These are phyloP conservation scores for Sicyos edulis DNA, from an alignment of 306 rosid species.

Conservation along the genomic window DNA sequence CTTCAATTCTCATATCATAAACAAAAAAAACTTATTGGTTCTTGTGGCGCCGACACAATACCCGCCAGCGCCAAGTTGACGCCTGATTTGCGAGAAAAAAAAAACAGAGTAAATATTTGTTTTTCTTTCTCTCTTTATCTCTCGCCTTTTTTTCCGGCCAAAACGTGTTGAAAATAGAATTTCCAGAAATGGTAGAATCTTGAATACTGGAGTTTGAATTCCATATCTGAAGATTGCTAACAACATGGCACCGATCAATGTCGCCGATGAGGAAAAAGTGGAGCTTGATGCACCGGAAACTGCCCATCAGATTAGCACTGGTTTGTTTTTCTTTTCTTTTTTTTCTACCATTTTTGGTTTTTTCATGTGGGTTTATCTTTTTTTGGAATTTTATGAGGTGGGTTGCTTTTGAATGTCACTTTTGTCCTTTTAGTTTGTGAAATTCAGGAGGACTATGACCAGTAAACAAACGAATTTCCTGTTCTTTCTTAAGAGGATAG, in stretches of 20 bases:
- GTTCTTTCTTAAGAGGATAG: background rate
- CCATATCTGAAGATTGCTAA: background rate
- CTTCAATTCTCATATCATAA: background rate
- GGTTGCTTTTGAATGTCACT: background rate
- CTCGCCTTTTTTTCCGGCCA: background rate
- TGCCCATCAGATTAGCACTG: slow-evolving; percentile 83
- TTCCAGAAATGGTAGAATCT: background rate
- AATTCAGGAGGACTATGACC: background rate
- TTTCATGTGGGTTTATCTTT: background rate
- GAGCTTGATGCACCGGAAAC: slow-evolving; percentile 49
- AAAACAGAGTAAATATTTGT: slow-evolving; percentile 4
- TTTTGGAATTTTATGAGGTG: background rate
- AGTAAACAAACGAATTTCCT: background rate
- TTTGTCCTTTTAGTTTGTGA: background rate
- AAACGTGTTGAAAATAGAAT: background rate
- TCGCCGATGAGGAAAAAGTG: slow-evolving; percentile 24
- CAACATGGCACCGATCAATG: background rate
- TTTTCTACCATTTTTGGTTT: background rate
- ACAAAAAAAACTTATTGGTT: background rate
- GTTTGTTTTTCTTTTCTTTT: slow-evolving; percentile 14
- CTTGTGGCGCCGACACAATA: background rate
- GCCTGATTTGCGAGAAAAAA: background rate
- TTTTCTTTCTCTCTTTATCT: background rate
- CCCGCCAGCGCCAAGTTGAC: background rate
- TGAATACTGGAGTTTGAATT: slow-evolving; percentile 29